These are phyloP conservation scores for Corynespora cassiicola DNA, from an alignment of 2,329 filamentous ascomycete genomes.

Conservation along the genomic window DNA sequence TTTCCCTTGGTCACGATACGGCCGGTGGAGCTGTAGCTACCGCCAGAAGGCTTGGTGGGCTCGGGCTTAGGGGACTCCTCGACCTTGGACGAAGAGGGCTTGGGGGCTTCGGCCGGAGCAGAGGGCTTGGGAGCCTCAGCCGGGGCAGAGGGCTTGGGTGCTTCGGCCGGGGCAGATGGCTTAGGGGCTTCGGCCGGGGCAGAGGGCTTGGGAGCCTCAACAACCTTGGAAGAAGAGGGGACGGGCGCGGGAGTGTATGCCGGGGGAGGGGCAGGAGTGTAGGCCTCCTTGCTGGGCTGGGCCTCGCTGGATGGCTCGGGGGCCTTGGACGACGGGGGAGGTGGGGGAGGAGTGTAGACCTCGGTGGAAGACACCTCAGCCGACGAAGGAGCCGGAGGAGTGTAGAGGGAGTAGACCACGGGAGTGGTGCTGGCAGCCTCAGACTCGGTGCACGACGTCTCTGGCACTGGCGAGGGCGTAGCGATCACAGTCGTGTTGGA, in stretches of 20 bases:
- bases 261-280: constrained; percentile 7
- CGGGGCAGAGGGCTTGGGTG: constrained; percentile 9
- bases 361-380: too few species aligned
- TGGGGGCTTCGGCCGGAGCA: constrained; percentile 17
- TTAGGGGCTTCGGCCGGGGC: constrained; percentile 20
- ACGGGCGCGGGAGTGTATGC: constrained; percentile 26
- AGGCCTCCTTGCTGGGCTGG: constrained; percentile 59
- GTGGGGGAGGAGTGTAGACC: constrained; percentile 67
- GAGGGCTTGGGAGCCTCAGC: constrained; percentile 12
- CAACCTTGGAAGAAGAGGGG: constrained; percentile 17
- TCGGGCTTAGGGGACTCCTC: constrained; percentile 33
- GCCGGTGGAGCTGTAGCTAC: constrained; percentile 27
- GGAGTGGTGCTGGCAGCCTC: constrained; percentile 70
- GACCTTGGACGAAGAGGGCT: constrained; percentile 18
- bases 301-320: too few species aligned
- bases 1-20: constrained; percentile 50
- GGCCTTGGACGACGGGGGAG: constrained; percentile 65
- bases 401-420: constrained; percentile 71
- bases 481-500: constrained; percentile 34
- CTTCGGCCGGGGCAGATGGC: constrained; percentile 9
- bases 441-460: constrained; percentile 79
- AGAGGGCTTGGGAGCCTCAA: constrained; percentile 9
- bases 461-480: constrained; percentile 54
- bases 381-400: too few species aligned
- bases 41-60: constrained; percentile 22